A percentile compares a stretch with the other conserved stretches of the same genome.
Evolutionary conservation across 2,329 filamentous ascomycete genomes (phyloP).

Genomic region (Botryotinia convoluta): DNA sequence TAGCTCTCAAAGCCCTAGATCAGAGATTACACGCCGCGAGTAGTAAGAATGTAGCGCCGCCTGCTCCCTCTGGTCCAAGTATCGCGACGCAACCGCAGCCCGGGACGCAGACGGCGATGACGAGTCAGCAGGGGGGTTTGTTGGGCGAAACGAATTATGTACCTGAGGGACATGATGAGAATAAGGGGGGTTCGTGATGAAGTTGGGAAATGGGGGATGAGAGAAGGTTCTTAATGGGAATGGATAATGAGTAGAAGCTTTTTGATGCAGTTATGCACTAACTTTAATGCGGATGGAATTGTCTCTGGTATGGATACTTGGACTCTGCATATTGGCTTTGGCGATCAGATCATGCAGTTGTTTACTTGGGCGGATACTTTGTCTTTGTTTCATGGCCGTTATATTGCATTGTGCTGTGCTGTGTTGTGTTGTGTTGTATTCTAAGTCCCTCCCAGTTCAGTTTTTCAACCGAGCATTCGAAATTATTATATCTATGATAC

Average conservation of each 20-base stretch:
- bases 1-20: constrained; percentile 89
- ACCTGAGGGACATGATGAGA: constrained; percentile 54
- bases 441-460: no score
- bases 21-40: constrained; percentile 87
- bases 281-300: background rate
- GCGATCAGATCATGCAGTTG: background rate
- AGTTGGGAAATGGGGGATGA: background rate
- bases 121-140: constrained; percentile 39
- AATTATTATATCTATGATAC: no score
- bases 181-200: background rate
- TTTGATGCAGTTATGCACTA: background rate
- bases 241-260: background rate
- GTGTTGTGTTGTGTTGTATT: no score
- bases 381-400: no score
- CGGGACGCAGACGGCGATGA: constrained; percentile 50
- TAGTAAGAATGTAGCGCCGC: constrained; percentile 45
- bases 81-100: constrained; percentile 56
- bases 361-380: no score
- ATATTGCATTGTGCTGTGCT: no score
- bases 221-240: background rate
- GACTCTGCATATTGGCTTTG: background rate
- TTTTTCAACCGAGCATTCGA: no score
- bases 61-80: constrained; percentile 48
- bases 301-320: background rate
- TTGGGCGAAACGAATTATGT: constrained; percentile 69